phyloP scores from a whole-genome alignment of 108 stramenopile genomes.

The Nitzschia sp. region DNA sequence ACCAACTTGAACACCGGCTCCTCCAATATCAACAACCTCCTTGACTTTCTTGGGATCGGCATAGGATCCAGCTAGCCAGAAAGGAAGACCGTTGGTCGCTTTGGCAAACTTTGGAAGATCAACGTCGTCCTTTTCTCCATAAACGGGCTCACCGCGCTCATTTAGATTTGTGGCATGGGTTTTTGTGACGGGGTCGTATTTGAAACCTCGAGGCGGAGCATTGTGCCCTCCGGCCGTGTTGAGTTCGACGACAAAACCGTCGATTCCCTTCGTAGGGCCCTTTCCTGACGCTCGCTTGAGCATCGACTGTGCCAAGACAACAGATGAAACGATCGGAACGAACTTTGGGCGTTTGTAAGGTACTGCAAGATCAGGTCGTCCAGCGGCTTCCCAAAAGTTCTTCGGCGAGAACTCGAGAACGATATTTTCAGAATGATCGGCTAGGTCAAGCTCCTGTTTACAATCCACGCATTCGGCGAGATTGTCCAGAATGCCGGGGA shows the following conservation, averaged over 20 bases:
- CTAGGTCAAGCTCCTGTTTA: background rate
- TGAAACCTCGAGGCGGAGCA: constrained; percentile 52
- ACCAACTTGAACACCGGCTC: constrained; percentile 50
- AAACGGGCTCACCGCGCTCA: constrained; percentile 41
- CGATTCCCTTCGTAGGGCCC: constrained; percentile 46
- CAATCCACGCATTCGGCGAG: constrained; percentile 45
- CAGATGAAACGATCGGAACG: constrained; percentile 51
- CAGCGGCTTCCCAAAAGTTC: constrained; percentile 41
- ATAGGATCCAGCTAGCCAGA: constrained; percentile 53
- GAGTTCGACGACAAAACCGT: constrained; percentile 57
- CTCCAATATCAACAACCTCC: constrained; percentile 42
- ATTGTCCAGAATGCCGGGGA: constrained; percentile 49
- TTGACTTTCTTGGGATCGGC: constrained; percentile 33
- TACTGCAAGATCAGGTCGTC: constrained; percentile 27
- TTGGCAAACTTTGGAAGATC: constrained; percentile 36
- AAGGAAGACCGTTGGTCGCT: constrained; percentile 42
- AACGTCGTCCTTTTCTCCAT: constrained; percentile 51
- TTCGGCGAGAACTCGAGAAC: constrained; percentile 35
- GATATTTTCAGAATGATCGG: constrained; percentile 27
- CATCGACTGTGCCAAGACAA: constrained; percentile 48
- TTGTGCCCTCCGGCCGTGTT: constrained; percentile 52
- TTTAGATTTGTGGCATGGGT: constrained; percentile 22
- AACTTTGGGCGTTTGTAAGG: constrained; percentile 39
- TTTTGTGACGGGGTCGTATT: constrained; percentile 24
- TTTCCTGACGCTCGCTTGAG: constrained; percentile 46